A percentile compares a stretch with the other conserved stretches of the same genome.
Conservation (phyloP, 148 eudicot species). For the Cornus suecica region DNA sequence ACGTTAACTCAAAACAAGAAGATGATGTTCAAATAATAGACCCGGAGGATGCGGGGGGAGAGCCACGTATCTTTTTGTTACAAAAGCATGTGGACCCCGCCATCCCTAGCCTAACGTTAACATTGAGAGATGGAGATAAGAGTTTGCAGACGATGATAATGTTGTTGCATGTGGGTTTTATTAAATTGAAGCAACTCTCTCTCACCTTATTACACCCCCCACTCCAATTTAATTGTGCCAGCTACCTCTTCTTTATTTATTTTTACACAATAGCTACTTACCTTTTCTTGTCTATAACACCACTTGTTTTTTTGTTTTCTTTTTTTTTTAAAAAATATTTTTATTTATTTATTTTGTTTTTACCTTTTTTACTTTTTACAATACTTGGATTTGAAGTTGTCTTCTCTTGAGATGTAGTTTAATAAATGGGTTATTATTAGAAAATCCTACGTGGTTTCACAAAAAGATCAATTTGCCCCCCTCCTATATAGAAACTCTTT, state of each 20-base stretch:
- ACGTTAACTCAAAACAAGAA: not conserved
- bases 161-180: conserved; percentile 10
- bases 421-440: too few species aligned
- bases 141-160: conserved; percentile 4
- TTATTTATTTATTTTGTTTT: too few species aligned
- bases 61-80: conserved; percentile 15
- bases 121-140: conserved; percentile 1
- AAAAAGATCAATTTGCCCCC: too few species aligned
- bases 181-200: not conserved
- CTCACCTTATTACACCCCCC: not conserved
- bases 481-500: too few species aligned
- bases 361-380: too few species aligned
- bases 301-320: too few species aligned
- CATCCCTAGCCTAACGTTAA: not conserved
- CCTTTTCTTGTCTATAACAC: not conserved
- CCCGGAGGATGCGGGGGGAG: conserved; percentile 19
- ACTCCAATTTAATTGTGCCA: conserved; percentile 4
- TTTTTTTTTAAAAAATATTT: too few species aligned
- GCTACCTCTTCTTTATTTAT: not conserved
- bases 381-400: too few species aligned
- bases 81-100: conserved; percentile 5
- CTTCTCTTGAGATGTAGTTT: too few species aligned
- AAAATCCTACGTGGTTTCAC: too few species aligned
- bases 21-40: not conserved
- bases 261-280: not conserved